Percentiles rank a stretch among this genome's conserved stretches.
Evolutionary conservation across 2,329 filamentous ascomycete species (phyloP).

Genomic region (Leptographium flavum): DNA sequence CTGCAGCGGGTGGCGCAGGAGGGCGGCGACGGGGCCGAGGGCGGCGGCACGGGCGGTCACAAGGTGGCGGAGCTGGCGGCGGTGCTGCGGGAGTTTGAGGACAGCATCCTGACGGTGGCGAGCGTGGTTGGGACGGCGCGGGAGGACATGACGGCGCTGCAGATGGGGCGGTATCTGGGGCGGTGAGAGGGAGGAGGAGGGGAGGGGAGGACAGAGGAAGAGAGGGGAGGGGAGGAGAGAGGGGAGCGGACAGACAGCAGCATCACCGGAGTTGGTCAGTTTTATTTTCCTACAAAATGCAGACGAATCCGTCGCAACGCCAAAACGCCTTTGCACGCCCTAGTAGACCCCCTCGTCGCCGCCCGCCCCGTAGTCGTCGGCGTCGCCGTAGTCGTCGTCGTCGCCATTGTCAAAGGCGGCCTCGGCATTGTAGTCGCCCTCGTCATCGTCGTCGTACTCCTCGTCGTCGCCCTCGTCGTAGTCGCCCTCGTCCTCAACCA

Average conservation of each 20-base stretch:
- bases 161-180: constrained; percentile 32
- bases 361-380: constrained; percentile 33
- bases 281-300: too few species aligned
- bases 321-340: neutral
- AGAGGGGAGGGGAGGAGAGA: neutral
- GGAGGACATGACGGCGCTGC: constrained; percentile 45
- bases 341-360: constrained; percentile 16
- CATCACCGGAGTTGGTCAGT: too few species aligned
- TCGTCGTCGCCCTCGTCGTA: constrained; percentile 30
- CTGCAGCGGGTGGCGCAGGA: constrained; percentile 31
- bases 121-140: constrained; percentile 42
- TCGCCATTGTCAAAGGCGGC: constrained; percentile 45
- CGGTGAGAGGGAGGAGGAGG: constrained; percentile 6
- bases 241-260: too few species aligned
- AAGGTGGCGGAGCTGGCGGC: constrained; percentile 36
- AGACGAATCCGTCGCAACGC: neutral
- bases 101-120: constrained; percentile 48
- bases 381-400: constrained; percentile 30
- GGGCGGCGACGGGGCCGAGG: constrained; percentile 16
- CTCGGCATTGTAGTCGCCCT: constrained; percentile 47
- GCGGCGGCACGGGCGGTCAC: constrained; percentile 27
- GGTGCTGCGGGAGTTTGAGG: constrained; percentile 50
- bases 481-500: constrained; percentile 34
- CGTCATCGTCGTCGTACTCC: constrained; percentile 43
- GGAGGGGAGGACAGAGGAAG: neutral